These are phyloP conservation scores for Rosa rugosa DNA, from an alignment of 306 rosid genomes.

Conservation along the genomic window DNA sequence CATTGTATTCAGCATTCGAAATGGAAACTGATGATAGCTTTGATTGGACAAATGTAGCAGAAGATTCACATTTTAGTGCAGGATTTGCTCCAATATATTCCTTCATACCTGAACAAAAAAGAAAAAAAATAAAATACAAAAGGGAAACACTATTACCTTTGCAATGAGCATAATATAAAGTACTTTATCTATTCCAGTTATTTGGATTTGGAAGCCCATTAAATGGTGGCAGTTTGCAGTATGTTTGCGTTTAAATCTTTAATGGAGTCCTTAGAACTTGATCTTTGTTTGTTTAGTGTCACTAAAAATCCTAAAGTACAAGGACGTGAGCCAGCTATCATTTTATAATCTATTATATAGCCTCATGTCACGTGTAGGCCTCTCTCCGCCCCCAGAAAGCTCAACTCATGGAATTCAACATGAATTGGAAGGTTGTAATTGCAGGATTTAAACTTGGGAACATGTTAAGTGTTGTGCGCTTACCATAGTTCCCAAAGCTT, in stretches of 20 bases:
- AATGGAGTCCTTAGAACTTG: neutral
- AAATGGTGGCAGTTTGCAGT: neutral
- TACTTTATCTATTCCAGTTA: neutral
- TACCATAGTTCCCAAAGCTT: neutral
- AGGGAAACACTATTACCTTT: slow-evolving; percentile 14
- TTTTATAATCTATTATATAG: neutral
- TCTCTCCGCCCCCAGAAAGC: neutral
- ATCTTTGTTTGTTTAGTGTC: neutral
- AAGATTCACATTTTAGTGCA: slow-evolving; percentile 39
- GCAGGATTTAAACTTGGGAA: neutral
- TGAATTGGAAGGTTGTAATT: neutral
- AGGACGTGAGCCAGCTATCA: neutral
- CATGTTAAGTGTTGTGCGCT: neutral
- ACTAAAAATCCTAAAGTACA: neutral
- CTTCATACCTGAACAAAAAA: slow-evolving; percentile 66
- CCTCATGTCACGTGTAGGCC: neutral
- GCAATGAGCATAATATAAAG: neutral
- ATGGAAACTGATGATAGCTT: slow-evolving; percentile 46
- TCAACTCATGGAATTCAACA: neutral
- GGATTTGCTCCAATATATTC: slow-evolving; percentile 93
- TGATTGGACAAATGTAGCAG: slow-evolving; percentile 45
- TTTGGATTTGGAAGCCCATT: neutral
- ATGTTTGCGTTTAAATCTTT: neutral
- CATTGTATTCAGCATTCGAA: slow-evolving; percentile 41
- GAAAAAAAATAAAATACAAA: slow-evolving; percentile 12